Percentiles rank a stretch among this genome's conserved stretches.
phyloP scores from a whole-genome alignment of 179 eudicot genomes.

The Silene vulgaris region DNA sequence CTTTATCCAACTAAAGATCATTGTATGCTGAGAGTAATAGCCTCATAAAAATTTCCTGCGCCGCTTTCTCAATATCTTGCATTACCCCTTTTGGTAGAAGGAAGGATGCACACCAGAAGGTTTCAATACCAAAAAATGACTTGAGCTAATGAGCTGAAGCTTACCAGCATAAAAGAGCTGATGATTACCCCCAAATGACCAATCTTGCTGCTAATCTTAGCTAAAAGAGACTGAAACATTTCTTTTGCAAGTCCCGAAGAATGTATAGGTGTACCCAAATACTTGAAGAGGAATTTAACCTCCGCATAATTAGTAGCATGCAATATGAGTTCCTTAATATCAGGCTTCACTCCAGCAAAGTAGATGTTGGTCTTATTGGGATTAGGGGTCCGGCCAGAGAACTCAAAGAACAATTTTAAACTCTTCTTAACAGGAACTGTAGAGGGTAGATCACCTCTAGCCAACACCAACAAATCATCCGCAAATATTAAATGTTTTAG shows the following conservation, averaged over 20 bases:
- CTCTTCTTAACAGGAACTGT: too few species aligned
- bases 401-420: too few species aligned
- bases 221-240: not conserved
- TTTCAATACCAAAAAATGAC: not conserved
- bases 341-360: not conserved
- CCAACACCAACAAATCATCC: too few species aligned
- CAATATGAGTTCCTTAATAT: not conserved
- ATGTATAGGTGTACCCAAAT: not conserved
- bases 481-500: too few species aligned
- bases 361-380: too few species aligned
- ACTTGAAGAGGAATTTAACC: not conserved
- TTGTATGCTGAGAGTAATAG: not conserved
- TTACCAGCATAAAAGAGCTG: not conserved
- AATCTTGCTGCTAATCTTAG: not conserved
- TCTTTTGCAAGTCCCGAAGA: not conserved
- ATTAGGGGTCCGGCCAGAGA: too few species aligned
- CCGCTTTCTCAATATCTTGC: not conserved
- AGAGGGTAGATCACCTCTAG: too few species aligned
- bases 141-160: not conserved
- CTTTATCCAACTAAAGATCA: not conserved
- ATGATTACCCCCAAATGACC: not conserved
- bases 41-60: not conserved
- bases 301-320: not conserved
- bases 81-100: not conserved
- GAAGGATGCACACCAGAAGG: not conserved